A percentile compares a stretch with the other conserved stretches of the same genome.
Evolutionary conservation across 345 rosid genomes (phyloP).

Genomic region (Brassica rapa): DNA sequence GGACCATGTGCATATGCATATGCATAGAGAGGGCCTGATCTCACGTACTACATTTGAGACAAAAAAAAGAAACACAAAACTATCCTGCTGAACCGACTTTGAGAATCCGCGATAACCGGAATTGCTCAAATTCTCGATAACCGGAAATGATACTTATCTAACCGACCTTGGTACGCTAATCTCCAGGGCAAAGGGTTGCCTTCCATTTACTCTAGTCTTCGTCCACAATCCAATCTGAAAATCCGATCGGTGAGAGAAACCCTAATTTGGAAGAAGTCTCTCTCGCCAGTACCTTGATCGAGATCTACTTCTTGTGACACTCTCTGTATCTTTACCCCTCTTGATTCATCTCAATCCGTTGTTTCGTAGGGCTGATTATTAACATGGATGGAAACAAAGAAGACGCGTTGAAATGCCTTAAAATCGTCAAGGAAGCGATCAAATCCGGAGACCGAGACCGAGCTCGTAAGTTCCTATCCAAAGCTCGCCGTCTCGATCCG

Average conservation of each 20-base stretch:
- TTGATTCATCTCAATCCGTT: slow-evolving; percentile 26
- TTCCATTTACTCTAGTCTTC: neutral
- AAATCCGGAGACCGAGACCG: slow-evolving; percentile 77
- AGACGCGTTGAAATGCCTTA: slow-evolving; percentile 83
- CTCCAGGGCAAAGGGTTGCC: slow-evolving; percentile 6
- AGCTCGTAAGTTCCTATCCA: slow-evolving; percentile 70
- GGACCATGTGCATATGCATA: no score
- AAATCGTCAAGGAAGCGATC: slow-evolving; percentile 73
- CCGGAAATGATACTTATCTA: slow-evolving; percentile 9
- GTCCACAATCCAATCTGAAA: slow-evolving; percentile 25
- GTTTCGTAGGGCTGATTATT: slow-evolving; percentile 16
- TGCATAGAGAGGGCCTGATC: neutral
- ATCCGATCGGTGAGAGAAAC: slow-evolving; percentile 35
- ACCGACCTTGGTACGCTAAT: slow-evolving; percentile 28
- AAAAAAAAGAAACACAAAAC: neutral
- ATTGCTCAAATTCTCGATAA: neutral
- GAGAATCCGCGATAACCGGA: neutral
- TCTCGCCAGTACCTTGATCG: slow-evolving; percentile 15
- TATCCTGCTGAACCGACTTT: neutral
- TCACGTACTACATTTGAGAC: neutral
- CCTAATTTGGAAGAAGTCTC: slow-evolving; percentile 6
- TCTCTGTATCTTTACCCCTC: slow-evolving; percentile 1
- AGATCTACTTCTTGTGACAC: slow-evolving; percentile 10
- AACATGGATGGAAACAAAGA: slow-evolving; percentile 93
- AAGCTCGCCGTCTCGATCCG: slow-evolving; percentile 97